Conservation (phyloP, 805 yeast species). For the Metschnikowia sp. region DNA sequence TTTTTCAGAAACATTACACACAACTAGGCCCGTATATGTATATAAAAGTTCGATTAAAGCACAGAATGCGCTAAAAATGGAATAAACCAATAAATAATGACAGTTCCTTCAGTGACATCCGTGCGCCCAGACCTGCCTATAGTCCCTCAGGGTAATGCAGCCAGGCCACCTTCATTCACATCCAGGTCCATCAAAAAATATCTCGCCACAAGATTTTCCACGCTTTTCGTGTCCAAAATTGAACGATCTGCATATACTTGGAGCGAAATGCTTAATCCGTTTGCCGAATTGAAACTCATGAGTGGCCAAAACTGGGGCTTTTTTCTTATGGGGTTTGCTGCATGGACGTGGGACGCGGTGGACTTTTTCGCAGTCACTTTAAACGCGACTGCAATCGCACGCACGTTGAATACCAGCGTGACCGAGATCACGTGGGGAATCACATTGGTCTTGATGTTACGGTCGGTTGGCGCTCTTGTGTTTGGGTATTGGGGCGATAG, state of each 20-base stretch:
- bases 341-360: slow-evolving; percentile 67
- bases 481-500: slow-evolving; percentile 60
- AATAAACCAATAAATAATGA: not conserved
- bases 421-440: slow-evolving; percentile 67
- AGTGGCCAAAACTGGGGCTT: slow-evolving; percentile 45
- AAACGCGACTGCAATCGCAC: slow-evolving; percentile 47
- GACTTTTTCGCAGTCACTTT: slow-evolving; percentile 60
- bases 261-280: slow-evolving; percentile 47
- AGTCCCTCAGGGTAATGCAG: slow-evolving; percentile 11
- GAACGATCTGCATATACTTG: slow-evolving; percentile 33
- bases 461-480: slow-evolving; percentile 63
- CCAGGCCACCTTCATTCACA: slow-evolving; percentile 30
- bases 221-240: slow-evolving; percentile 46
- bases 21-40: too few relatives aligned
- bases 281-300: slow-evolving; percentile 23
- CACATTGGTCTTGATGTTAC: slow-evolving; percentile 63
- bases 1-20: too few relatives aligned
- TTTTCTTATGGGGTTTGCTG: slow-evolving; percentile 50
- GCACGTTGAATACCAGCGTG: slow-evolving; percentile 40
- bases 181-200: slow-evolving; percentile 32
- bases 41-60: too few relatives aligned
- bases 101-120: slow-evolving; percentile 4
- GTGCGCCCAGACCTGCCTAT: slow-evolving; percentile 8
- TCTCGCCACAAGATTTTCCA: slow-evolving; percentile 44
- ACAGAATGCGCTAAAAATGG: not conserved